Evolutionary conservation across 2,329 filamentous ascomycete species (phyloP), one percentile per base, ranked within the genome.

Genomic region (Pestalotiopsis sp.): DNA sequence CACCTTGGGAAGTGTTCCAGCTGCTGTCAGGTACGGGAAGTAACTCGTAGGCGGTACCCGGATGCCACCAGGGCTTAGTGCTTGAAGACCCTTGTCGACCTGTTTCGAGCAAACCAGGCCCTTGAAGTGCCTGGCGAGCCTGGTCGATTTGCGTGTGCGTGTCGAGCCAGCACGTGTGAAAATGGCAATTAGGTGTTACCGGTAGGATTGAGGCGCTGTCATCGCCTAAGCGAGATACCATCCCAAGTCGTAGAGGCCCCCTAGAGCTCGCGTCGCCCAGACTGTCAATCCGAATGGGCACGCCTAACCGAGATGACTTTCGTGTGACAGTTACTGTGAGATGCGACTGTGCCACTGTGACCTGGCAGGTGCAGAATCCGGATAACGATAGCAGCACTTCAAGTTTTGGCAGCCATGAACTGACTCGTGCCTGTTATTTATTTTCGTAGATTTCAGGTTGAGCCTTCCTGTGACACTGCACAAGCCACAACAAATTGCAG

Each of bases 221-320:
- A 52, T 36, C n/a, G 45, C 17, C 45, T 52, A 52, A 52, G 17
- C 45, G 45, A 52, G 41, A 20, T 20, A 36, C 31, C 31, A 36
- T n/a, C 20, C 20, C 45, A n/a, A 52, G 45, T 52, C 45, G 45
- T 52, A n/a, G 17, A 52, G 45, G 31, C 31, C 31, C 20, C 20
- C 17, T 17, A 52, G 45, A 52, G 45, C 20, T 20, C 45, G 20
- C 17, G 45, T n/a, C 17, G 45, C 20, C 45, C 45, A n/a, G 45
- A 20, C 45, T 52, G 45, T 62, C 36, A 20, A 12, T 17, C 6
- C 14, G 59, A 20, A 62, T 14, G 25, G 17, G 20, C 59, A 39
- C 17, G 38, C 59, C 14, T 62, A 62, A 62, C 59, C 59, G 59
- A 62, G 59, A 62, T 62, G 59, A 62, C n/a, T 38, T 20, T 36